Base-by-base conservation (phyloP, 352 stramenopile genomes). In the Phytophthora chlamydospora region DNA sequence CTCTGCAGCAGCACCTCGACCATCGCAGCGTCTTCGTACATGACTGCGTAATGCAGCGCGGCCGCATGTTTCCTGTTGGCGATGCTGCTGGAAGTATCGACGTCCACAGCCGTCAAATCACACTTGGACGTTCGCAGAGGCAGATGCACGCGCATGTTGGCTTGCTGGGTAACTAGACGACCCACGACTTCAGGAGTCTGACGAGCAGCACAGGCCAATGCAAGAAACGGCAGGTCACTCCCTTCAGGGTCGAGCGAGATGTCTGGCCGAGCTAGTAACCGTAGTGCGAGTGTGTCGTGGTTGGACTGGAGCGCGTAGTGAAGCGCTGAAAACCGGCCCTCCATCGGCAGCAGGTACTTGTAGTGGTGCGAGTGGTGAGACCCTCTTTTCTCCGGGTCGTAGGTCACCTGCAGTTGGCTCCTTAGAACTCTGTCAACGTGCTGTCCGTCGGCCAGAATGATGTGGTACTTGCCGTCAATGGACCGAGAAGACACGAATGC, bases 281-380 rank as follows among this genome's bases (percentile, higher is more conserved):
- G 46, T 2, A 75, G 40, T 0, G 76, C 49, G 17, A 88, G 46
- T 0, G 44, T 66, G 14, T 69, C 62, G 14, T 89, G 72, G 34
- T 75, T 89, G 3, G 36, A 66, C 47, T 89, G 80, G 3, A 89
- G 42, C 0, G 78, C 80, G 47, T 90, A 91, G 42, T 91, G 82
- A 0, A 91, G 52, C 10, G 74, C 64, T 6, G 76, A 75, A 48
- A 89, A 89, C 10, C 70, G 54, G 33, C 66, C 80, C 47, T 89
- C 80, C n/a, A 83, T 62, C 12, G 69, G 68, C 0, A 89, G 47
- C 16, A 78, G 38, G 13, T 90, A 88, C 38, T 82, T 82, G 38
- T 61, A 64, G 14, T 58, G 53, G 6, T 59, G 36, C 3, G 38
- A 55, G 21, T 49, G 24, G 0, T 56, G 39, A 9, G 36, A 50